Base-by-base conservation (phyloP, 305 asterid species). In the Fraxinus sp. region DNA sequence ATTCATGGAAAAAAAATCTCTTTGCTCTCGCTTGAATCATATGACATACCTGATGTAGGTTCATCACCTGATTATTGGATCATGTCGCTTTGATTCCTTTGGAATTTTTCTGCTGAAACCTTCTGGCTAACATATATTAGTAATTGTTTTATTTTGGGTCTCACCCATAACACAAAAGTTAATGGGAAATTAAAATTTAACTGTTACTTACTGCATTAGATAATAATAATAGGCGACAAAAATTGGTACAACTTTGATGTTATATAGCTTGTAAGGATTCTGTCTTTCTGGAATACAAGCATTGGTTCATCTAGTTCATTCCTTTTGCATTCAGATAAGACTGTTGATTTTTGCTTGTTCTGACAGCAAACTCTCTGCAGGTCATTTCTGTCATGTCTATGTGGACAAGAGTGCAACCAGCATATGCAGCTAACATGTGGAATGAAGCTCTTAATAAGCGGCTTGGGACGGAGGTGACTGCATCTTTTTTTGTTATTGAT, bases 371-470 rank as follows among this genome's bases (percentile, higher is more conserved):
- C 70, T 77, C 11, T 77, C 28, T 89, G 84, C 92, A 96, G 99
- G 99, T 96, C 79, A 90, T 95, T 87, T 96, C 98, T 92, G 94
- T 92, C 93, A 97, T 97, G 98, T 97, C 97, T 78, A 95, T 97
- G 98, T 97, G 99, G 99, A 92, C 98, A 6, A 90, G 99, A 89
- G 89, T 97, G 95, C 98, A 95, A 93, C 98, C 99, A 77, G 90
- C 98, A 77, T 93, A 97, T 88, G 99, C 99, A 88, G 99, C 98
- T 81, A 97, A 95, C 89, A 97, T 97, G 98, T 97, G 99, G 99
- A 95, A 97, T 79, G 99, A 97, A 89, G 99, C 99, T 83, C 95
- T 97, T 83, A 97, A 97, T 88, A 97, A 91, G 93, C 92, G 99
- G 77, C 99, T 97, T 83, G 98, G 97, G 74, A 97, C 98, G 77